Evolutionary conservation across 495 filamentous ascomycete genomes (phyloP).

Genomic region (Aspergillus bertholletiae): DNA sequence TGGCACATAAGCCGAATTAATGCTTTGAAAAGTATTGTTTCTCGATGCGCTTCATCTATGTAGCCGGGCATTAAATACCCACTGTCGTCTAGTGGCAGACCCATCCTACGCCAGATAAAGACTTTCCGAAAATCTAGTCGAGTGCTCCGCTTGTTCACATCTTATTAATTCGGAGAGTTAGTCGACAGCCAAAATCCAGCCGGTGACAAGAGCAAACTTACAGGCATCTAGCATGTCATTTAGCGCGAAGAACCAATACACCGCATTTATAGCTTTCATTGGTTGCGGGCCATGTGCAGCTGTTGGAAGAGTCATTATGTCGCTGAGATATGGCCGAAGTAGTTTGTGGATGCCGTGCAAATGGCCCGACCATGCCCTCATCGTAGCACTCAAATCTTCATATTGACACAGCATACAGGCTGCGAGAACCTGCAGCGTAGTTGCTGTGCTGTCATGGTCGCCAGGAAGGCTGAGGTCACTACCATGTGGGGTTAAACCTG

Average conservation of each 20-base stretch:
- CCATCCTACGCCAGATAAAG: conserved; percentile 44
- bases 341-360: conserved; percentile 17
- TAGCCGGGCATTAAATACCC: conserved; percentile 14
- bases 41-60: not conserved
- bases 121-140: conserved; percentile 44
- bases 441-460: conserved; percentile 3
- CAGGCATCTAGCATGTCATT: conserved; percentile 19
- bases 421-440: conserved; percentile 9
- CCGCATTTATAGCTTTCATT: conserved; percentile 8
- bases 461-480: not conserved
- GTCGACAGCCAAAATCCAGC: conserved; percentile 16
- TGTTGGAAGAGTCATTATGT: not conserved
- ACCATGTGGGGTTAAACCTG: not conserved
- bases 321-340: conserved; percentile 6
- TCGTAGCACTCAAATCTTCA: conserved; percentile 18
- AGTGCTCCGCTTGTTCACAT: too few species aligned
- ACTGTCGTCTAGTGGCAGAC: conserved; percentile 38
- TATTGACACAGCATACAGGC: conserved; percentile 20
- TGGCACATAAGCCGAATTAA: conserved; percentile 47
- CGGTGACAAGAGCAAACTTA: conserved; percentile 1
- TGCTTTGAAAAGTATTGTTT: conserved; percentile 13
- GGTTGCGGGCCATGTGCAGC: conserved; percentile 6
- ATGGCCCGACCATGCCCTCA: conserved; percentile 19
- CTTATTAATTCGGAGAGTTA: conserved; percentile 39
- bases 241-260: conserved; percentile 18